Evolutionary conservation across 2,329 filamentous ascomycete genomes (phyloP).

Genomic region (Paecilomyces sp.): DNA sequence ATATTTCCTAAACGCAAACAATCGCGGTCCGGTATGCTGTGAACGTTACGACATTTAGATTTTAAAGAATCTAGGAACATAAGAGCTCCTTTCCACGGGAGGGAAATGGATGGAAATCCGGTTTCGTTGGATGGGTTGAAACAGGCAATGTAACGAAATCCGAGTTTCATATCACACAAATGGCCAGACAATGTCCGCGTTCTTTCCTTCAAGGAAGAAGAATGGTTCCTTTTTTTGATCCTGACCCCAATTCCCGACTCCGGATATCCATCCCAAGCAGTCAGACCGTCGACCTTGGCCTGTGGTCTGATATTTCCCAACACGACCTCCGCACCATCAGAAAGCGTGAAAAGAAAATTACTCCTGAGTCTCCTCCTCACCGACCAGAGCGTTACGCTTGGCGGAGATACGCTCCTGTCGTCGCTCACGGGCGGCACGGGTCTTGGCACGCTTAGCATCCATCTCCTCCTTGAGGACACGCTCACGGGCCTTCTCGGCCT

Average conservation of each 20-base stretch:
- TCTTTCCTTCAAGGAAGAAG: not conserved
- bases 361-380: constrained; percentile 44
- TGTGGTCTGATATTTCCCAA: constrained; percentile 11
- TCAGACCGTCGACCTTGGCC: constrained; percentile 1
- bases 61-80: not conserved
- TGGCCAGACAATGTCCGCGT: not conserved
- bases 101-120: not conserved
- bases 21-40: not conserved
- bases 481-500: constrained; percentile 98
- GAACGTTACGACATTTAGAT: constrained; percentile 1
- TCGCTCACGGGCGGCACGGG: constrained; percentile 99
- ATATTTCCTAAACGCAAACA: not conserved
- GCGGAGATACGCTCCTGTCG: constrained; percentile 84
- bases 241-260: not conserved
- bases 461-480: constrained; percentile 96
- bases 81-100: not conserved
- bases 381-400: constrained; percentile 83
- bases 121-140: not conserved
- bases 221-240: not conserved
- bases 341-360: constrained; percentile 28
- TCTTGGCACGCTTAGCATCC: constrained; percentile 99
- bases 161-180: not conserved
- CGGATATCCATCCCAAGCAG: not conserved
- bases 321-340: constrained; percentile 32
- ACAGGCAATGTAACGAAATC: not conserved